A percentile compares a stretch with the other conserved stretches of the same genome.
phyloP scores from a whole-genome alignment of 768 basidiomycete species.

The Suillus weaverae region DNA sequence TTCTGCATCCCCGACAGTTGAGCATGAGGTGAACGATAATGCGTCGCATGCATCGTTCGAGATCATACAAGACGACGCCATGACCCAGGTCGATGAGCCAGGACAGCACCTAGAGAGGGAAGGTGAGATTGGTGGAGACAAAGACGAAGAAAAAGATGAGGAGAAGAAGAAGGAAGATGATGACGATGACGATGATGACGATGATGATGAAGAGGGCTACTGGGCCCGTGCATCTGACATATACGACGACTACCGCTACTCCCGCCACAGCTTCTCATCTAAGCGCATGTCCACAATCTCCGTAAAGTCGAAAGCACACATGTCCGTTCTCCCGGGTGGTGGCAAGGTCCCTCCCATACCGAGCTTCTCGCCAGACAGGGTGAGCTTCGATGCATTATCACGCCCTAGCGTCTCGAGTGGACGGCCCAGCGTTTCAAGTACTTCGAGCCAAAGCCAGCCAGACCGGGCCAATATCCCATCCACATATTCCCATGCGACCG shows the following conservation, averaged over 20 bases:
- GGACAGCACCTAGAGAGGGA: neutral
- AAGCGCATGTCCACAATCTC: constrained; percentile 21
- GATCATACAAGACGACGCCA: neutral
- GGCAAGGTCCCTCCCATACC: constrained; percentile 29
- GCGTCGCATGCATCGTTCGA: neutral
- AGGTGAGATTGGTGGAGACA: constrained; percentile 14
- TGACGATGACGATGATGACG: constrained; percentile 21
- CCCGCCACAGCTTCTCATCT: constrained; percentile 54
- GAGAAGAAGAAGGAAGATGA: constrained; percentile 21
- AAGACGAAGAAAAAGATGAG: constrained; percentile 22
- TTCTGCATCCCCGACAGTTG: constrained; percentile 14
- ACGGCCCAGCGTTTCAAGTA: constrained; percentile 10
- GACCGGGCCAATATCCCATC: constrained; percentile 1
- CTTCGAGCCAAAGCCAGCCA: neutral
- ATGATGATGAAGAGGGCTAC: constrained; percentile 37
- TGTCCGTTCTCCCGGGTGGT: constrained; percentile 17
- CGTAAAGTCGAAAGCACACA: constrained; percentile 28
- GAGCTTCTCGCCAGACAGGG: constrained; percentile 17
- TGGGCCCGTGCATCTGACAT: constrained; percentile 76
- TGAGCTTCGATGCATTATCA: neutral
- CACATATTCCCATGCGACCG: neutral
- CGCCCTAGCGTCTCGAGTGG: constrained; percentile 3
- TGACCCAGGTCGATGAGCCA: neutral
- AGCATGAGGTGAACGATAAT: neutral
- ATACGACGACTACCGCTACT: constrained; percentile 80